Evolutionary conservation across 129 eudicot genomes (phyloP).

Genomic region (Saposhnikovia divaricata): DNA sequence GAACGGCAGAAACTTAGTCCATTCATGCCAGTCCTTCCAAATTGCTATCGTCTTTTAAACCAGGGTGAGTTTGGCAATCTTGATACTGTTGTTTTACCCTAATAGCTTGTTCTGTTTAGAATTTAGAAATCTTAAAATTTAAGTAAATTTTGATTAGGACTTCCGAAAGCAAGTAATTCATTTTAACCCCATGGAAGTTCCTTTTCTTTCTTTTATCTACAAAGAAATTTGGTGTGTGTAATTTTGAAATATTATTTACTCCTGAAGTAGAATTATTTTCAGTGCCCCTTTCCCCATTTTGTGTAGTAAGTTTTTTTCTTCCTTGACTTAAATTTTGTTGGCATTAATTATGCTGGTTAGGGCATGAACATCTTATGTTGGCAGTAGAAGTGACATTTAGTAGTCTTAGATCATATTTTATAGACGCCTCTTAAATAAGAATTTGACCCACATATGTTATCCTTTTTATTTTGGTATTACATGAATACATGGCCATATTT

Average conservation of each 20-base stretch:
- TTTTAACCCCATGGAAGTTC: neutral
- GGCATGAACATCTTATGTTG: neutral
- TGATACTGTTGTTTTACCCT: neutral
- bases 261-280: neutral
- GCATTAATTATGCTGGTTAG: neutral
- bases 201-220: neutral
- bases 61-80: slow-evolving; percentile 21
- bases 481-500: neutral
- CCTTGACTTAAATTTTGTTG: neutral
- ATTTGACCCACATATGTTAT: neutral
- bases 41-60: slow-evolving; percentile 23
- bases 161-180: neutral
- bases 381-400: neutral
- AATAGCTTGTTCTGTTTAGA: neutral
- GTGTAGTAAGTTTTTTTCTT: neutral
- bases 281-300: neutral
- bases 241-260: neutral
- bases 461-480: neutral
- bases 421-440: neutral
- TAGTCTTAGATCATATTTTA: neutral
- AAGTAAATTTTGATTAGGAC: neutral
- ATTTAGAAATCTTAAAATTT: neutral
- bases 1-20: slow-evolving; percentile 29
- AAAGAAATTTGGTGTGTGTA: neutral
- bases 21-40: slow-evolving; percentile 20